phyloP scores from a whole-genome alignment of 345 rosid species.

The Hypericum perforatum region DNA sequence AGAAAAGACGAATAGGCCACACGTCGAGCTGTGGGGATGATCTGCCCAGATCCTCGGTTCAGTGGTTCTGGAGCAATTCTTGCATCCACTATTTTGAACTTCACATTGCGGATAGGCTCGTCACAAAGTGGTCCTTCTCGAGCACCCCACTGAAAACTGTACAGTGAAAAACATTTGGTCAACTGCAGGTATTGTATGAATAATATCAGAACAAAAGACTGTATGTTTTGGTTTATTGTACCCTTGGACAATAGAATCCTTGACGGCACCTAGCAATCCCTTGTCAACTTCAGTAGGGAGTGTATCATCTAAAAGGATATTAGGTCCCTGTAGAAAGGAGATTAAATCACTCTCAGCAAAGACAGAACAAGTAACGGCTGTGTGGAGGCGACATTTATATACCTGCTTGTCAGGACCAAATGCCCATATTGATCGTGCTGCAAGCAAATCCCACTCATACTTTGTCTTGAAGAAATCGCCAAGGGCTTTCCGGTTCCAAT shows the following conservation, averaged over 20 bases:
- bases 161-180: slow-evolving; percentile 10
- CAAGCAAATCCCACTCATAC: slow-evolving; percentile 97
- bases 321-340: slow-evolving; percentile 60
- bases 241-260: slow-evolving; percentile 98
- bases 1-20: slow-evolving; percentile 91
- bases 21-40: slow-evolving; percentile 93
- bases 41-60: slow-evolving; percentile 96
- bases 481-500: slow-evolving; percentile 73
- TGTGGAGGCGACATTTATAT: background rate
- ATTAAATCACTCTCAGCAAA: background rate
- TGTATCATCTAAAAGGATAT: slow-evolving; percentile 84
- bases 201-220: slow-evolving; percentile 3
- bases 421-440: slow-evolving; percentile 96
- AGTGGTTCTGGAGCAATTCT: slow-evolving; percentile 82
- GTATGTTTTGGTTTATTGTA: slow-evolving; percentile 15
- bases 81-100: slow-evolving; percentile 96
- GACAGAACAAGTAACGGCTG: background rate
- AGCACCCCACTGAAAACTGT: slow-evolving; percentile 98
- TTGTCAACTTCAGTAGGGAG: slow-evolving; percentile 94
- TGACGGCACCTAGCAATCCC: slow-evolving; percentile 66
- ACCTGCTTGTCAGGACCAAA: slow-evolving; percentile 99
- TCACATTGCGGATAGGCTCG: slow-evolving; percentile 93
- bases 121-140: slow-evolving; percentile 98
- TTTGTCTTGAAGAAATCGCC: slow-evolving; percentile 92
- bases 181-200: slow-evolving; percentile 6